These are phyloP conservation scores for Podaxis mareebaensis DNA, from an alignment of 768 basidiomycete species.

Conservation along the genomic window DNA sequence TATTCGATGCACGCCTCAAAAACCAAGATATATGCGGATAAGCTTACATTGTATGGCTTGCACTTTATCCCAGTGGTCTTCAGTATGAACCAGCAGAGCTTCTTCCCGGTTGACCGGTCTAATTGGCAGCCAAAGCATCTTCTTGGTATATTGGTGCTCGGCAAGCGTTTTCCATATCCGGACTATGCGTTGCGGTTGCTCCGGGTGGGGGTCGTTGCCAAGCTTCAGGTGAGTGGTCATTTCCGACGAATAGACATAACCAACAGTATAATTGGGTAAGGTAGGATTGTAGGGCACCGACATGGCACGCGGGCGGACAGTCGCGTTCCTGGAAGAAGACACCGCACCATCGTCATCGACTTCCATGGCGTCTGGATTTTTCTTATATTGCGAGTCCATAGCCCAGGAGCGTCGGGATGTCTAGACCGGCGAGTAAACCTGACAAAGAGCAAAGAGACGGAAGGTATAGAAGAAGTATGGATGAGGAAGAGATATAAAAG, in stretches of 20 bases:
- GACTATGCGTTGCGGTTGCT: slow-evolving; percentile 85
- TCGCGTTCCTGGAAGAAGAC: neutral
- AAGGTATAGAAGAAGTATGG: neutral
- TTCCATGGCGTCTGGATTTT: slow-evolving; percentile 19
- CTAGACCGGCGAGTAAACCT: neutral
- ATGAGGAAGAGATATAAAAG: slow-evolving; percentile 13
- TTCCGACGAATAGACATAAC: slow-evolving; percentile 81
- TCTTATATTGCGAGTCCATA: neutral
- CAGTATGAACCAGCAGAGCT: slow-evolving; percentile 85
- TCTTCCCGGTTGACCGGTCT: slow-evolving; percentile 75
- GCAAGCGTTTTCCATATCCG: slow-evolving; percentile 70
- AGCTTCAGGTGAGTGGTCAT: slow-evolving; percentile 84
- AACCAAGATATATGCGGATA: slow-evolving; percentile 15
- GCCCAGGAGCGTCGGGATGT: neutral
- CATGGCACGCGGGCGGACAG: slow-evolving; percentile 36
- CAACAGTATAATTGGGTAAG: slow-evolving; percentile 52
- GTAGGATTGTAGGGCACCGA: slow-evolving; percentile 39
- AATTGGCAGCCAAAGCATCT: slow-evolving; percentile 80
- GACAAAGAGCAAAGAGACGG: neutral
- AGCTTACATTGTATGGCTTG: slow-evolving; percentile 77
- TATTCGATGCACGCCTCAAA: slow-evolving; percentile 16
- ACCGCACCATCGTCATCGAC: slow-evolving; percentile 11
- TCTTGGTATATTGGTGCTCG: slow-evolving; percentile 54
- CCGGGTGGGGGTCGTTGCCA: slow-evolving; percentile 41
- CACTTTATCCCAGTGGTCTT: slow-evolving; percentile 92